Evolutionary conservation across 2,329 filamentous ascomycete species (phyloP).

Genomic region (Exophiala oligosperma): DNA sequence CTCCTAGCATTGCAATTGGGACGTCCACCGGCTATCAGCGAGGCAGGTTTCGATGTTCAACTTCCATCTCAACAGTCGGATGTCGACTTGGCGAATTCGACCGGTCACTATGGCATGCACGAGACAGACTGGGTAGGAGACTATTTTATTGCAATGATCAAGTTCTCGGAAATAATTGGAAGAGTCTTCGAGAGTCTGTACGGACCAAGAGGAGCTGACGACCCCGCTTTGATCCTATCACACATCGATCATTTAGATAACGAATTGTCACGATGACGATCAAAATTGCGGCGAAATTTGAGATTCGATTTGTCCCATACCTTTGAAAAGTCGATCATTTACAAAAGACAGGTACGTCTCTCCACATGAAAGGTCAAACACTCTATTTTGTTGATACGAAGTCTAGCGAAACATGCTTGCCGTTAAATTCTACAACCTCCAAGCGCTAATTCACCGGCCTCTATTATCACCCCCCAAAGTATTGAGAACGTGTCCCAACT

Average conservation of each 20-base stretch:
- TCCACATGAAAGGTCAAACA: no score
- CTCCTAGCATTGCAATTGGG: conserved; percentile 42
- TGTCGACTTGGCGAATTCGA: neutral
- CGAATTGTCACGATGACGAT: conserved; percentile 36
- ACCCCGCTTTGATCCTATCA: conserved; percentile 20
- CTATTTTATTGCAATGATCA: conserved; percentile 39
- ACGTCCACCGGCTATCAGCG: conserved; percentile 40
- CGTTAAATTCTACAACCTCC: conserved; percentile 44
- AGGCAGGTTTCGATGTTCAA: conserved; percentile 35
- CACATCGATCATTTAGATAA: conserved; percentile 33
- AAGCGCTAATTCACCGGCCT: conserved; percentile 40
- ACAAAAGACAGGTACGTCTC: conserved; percentile 35
- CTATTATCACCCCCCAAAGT: conserved; percentile 32
- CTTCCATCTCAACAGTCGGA: conserved; percentile 18
- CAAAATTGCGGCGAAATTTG: conserved; percentile 35
- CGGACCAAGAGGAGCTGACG: conserved; percentile 26
- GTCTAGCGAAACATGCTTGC: conserved; percentile 42
- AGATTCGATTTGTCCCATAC: conserved; percentile 43
- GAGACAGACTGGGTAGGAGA: conserved; percentile 29
- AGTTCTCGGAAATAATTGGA: conserved; percentile 39
- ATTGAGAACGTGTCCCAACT: neutral
- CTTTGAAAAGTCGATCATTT: conserved; percentile 36
- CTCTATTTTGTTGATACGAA: neutral
- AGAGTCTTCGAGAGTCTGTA: conserved; percentile 37
- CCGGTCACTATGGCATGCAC: conserved; percentile 16